Evolutionary conservation across 164 flowering plant genomes (phyloP).

Genomic region (Santalum album): DNA sequence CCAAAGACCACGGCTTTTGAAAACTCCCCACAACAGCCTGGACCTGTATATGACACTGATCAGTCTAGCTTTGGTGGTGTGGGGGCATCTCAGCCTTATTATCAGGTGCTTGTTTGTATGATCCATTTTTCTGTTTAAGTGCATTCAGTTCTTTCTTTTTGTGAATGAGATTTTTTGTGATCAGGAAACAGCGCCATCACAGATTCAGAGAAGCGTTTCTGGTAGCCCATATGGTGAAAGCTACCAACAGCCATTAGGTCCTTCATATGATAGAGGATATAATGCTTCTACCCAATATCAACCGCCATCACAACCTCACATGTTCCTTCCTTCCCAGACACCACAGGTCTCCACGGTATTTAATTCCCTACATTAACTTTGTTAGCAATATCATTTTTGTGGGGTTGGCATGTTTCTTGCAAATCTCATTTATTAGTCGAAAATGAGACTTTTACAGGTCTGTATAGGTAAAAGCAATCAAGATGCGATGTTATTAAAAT

Average conservation of each 20-base stretch:
- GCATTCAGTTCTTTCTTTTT: neutral
- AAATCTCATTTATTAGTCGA: no score
- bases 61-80: constrained; percentile 23
- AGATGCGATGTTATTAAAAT: no score
- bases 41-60: constrained; percentile 33
- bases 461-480: no score
- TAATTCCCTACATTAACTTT: no score
- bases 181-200: constrained; percentile 41
- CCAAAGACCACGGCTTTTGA: constrained; percentile 23
- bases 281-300: constrained; percentile 41
- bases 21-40: constrained; percentile 26
- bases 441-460: no score
- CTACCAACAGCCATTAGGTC: constrained; percentile 39
- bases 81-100: constrained; percentile 37
- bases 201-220: constrained; percentile 31
- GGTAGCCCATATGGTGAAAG: constrained; percentile 46
- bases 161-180: no score
- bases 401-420: no score
- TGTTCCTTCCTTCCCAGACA: constrained; percentile 59
- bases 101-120: constrained; percentile 37
- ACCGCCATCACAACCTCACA: constrained; percentile 34
- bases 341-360: constrained; percentile 46
- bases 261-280: constrained; percentile 44
- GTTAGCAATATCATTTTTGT: no score
- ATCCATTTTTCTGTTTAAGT: neutral